phyloP scores from a whole-genome alignment of 805 yeast species.

The Suhomyces pyralidae region DNA sequence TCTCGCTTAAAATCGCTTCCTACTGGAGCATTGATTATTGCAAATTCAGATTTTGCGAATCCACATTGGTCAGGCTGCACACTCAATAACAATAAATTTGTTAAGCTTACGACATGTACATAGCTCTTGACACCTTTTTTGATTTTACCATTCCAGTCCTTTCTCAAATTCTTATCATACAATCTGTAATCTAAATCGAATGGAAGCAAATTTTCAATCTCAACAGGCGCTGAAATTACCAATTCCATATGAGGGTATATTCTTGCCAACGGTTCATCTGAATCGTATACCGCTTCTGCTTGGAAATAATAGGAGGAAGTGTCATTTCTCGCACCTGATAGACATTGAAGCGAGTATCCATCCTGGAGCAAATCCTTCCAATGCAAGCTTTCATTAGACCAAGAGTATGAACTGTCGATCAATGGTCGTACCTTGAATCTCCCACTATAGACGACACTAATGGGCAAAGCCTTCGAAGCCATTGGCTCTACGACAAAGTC shows the following conservation, averaged over 20 bases:
- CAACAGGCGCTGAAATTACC: conserved; percentile 78
- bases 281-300: conserved; percentile 62
- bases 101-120: conserved; percentile 76
- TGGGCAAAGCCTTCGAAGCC: conserved; percentile 64
- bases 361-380: conserved; percentile 62
- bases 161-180: conserved; percentile 67
- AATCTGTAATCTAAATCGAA: conserved; percentile 72
- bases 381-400: conserved; percentile 60
- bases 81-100: conserved; percentile 67
- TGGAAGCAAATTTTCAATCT: conserved; percentile 81
- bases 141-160: conserved; percentile 63
- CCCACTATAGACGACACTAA: conserved; percentile 61
- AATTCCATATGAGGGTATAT: conserved; percentile 84
- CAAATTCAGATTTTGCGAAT: conserved; percentile 65
- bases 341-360: conserved; percentile 61
- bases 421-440: conserved; percentile 62
- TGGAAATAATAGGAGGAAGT: conserved; percentile 62
- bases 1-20: conserved; percentile 59
- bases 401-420: conserved; percentile 51
- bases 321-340: conserved; percentile 35
- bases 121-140: conserved; percentile 64
- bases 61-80: conserved; percentile 63
- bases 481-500: conserved; percentile 50
- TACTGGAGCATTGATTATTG: conserved; percentile 62
- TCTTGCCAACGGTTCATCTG: conserved; percentile 64